Evolutionary conservation across 768 basidiomycete genomes (phyloP).

Genomic region (Pleurotus tuber-regium): DNA sequence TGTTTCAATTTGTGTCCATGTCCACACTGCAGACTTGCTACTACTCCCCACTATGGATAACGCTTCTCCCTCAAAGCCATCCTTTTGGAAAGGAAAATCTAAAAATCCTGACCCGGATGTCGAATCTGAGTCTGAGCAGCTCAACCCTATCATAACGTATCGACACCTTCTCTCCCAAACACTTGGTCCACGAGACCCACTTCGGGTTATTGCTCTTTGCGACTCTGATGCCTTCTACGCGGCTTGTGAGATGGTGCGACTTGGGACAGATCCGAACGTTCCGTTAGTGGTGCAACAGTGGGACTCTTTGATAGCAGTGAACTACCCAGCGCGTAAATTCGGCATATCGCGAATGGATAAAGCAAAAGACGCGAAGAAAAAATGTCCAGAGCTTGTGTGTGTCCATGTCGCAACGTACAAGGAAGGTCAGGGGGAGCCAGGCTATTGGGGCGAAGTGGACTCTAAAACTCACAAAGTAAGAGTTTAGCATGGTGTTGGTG

Average conservation of each 20-base stretch:
- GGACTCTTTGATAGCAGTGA: conserved; percentile 89
- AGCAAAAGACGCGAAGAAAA: conserved; percentile 76
- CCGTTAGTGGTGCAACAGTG: conserved; percentile 88
- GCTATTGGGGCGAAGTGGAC: conserved; percentile 90
- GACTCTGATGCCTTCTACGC: conserved; percentile 88
- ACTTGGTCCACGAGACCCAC: conserved; percentile 69
- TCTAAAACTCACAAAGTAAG: conserved; percentile 88
- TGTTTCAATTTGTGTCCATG: too few species aligned
- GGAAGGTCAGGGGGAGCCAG: conserved; percentile 82
- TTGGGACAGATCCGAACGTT: conserved; percentile 54
- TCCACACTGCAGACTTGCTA: too few species aligned
- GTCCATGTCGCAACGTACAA: conserved; percentile 96
- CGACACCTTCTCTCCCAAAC: conserved; percentile 70
- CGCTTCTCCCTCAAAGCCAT: background rate
- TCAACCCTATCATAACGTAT: conserved; percentile 72
- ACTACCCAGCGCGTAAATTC: conserved; percentile 90
- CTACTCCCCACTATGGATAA: background rate
- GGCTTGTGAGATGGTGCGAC: conserved; percentile 82
- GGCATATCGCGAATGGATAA: conserved; percentile 93
- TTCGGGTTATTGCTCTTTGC: conserved; percentile 85
- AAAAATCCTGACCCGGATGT: background rate
- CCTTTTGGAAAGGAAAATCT: conserved; percentile 2
- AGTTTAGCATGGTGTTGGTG: conserved; percentile 2
- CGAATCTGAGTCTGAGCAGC: conserved; percentile 50
- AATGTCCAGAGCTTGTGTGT: conserved; percentile 79